Conservation (phyloP, 1,284 basidiomycete species). For the Moesziomyces sp. region DNA sequence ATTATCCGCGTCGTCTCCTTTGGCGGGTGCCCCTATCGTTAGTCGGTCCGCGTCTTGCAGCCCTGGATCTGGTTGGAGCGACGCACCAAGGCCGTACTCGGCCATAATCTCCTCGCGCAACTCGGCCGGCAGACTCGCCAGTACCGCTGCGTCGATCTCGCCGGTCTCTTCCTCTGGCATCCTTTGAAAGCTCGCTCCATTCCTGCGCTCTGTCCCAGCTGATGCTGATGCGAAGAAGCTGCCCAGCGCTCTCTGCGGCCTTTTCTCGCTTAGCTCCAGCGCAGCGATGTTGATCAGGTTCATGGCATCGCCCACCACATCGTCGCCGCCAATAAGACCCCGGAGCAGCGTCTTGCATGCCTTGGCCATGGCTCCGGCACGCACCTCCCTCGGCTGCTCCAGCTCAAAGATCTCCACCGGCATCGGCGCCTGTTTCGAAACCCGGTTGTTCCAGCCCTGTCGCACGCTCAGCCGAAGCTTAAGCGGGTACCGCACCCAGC, state of each 20-base stretch:
- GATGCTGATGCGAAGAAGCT: slow-evolving; percentile 30
- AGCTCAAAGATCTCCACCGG: slow-evolving; percentile 59
- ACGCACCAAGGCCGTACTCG: slow-evolving; percentile 44
- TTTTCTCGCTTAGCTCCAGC: slow-evolving; percentile 41
- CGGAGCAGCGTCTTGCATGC: slow-evolving; percentile 33
- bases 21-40: background rate
- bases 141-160: slow-evolving; percentile 37
- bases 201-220: background rate
- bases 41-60: background rate
- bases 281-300: slow-evolving; percentile 62
- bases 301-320: slow-evolving; percentile 44
- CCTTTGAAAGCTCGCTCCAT: background rate
- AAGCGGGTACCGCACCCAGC: slow-evolving; percentile 57
- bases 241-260: slow-evolving; percentile 39
- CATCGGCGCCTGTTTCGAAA: slow-evolving; percentile 53
- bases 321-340: slow-evolving; percentile 41
- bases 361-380: slow-evolving; percentile 32
- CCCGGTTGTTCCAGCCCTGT: slow-evolving; percentile 47
- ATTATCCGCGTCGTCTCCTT: background rate
- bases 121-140: slow-evolving; percentile 44
- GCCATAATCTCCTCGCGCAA: slow-evolving; percentile 45
- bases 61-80: background rate
- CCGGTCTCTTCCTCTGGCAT: background rate
- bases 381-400: slow-evolving; percentile 7
- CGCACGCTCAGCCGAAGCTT: slow-evolving; percentile 50